These are phyloP conservation scores for Pichia deserticola DNA, from an alignment of 805 yeast genomes.

Conservation along the genomic window DNA sequence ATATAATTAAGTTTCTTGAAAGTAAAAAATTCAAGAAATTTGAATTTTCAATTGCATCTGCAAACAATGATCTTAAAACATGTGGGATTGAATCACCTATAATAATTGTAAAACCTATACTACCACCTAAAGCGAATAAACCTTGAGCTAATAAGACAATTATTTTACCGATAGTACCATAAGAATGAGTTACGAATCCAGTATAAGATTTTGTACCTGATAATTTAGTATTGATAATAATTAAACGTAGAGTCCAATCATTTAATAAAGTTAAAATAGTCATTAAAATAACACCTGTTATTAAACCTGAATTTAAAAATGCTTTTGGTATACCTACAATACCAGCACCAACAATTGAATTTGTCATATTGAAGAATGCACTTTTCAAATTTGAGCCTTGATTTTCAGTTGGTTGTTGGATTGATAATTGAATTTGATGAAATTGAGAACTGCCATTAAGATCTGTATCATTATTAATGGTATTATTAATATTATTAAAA, in stretches of 20 bases:
- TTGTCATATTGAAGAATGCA: constrained; percentile 98
- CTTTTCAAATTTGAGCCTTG: constrained; percentile 49
- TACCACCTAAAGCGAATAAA: constrained; percentile 88
- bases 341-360: constrained; percentile 92
- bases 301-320: constrained; percentile 67
- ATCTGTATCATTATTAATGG: too few species aligned
- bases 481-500: neutral
- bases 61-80: constrained; percentile 58
- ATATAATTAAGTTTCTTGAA: constrained; percentile 62
- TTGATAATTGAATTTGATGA: neutral
- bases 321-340: constrained; percentile 93
- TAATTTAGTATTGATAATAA: constrained; percentile 74
- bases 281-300: constrained; percentile 63
- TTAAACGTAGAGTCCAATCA: constrained; percentile 80
- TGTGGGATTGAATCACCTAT: constrained; percentile 95
- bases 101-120: constrained; percentile 88
- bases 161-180: constrained; percentile 65
- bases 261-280: constrained; percentile 57
- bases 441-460: neutral
- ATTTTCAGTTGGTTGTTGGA: neutral
- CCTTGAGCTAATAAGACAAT: constrained; percentile 71
- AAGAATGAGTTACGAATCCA: constrained; percentile 73
- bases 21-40: constrained; percentile 47
- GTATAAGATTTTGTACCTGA: constrained; percentile 76
- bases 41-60: constrained; percentile 30